These are phyloP conservation scores for Hippophae gyantsensis DNA, from an alignment of 306 rosid species.

Conservation along the genomic window DNA sequence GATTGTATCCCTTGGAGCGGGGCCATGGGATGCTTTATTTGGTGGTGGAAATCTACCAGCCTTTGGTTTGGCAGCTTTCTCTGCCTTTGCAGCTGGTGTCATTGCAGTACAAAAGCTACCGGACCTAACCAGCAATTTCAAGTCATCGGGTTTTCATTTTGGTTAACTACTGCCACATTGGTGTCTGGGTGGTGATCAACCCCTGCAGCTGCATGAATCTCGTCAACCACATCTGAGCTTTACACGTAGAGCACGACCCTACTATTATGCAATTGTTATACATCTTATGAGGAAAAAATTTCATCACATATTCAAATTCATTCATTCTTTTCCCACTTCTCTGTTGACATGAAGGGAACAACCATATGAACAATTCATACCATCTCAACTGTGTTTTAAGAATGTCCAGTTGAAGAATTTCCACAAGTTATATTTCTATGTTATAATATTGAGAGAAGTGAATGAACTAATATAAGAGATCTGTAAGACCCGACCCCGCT, in stretches of 20 bases:
- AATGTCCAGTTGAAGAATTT: too few species aligned
- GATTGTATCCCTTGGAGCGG: constrained; percentile 84
- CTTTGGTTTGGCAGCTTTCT: constrained; percentile 71
- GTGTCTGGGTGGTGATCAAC: constrained; percentile 8
- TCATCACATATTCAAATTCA: constrained; percentile 46
- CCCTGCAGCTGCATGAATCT: constrained; percentile 17
- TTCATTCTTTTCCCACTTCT: constrained; percentile 36
- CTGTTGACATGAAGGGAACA: not conserved
- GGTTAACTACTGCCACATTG: constrained; percentile 30
- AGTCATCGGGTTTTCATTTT: constrained; percentile 64
- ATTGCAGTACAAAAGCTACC: constrained; percentile 64
- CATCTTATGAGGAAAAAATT: not conserved
- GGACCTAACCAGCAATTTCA: constrained; percentile 35
- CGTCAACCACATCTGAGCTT: constrained; percentile 19
- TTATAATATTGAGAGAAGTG: too few species aligned
- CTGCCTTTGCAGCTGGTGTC: constrained; percentile 67
- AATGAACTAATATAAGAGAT: too few species aligned
- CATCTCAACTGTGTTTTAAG: too few species aligned
- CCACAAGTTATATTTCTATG: too few species aligned
- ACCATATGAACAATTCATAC: too few species aligned
- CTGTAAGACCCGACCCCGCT: too few species aligned
- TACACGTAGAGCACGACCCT: constrained; percentile 19
- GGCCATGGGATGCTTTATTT: constrained; percentile 95
- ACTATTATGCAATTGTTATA: constrained; percentile 21
- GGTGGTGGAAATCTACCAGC: constrained; percentile 92